These are phyloP conservation scores for Lentinula boryana DNA, from an alignment of 768 basidiomycete genomes.

Conservation along the genomic window DNA sequence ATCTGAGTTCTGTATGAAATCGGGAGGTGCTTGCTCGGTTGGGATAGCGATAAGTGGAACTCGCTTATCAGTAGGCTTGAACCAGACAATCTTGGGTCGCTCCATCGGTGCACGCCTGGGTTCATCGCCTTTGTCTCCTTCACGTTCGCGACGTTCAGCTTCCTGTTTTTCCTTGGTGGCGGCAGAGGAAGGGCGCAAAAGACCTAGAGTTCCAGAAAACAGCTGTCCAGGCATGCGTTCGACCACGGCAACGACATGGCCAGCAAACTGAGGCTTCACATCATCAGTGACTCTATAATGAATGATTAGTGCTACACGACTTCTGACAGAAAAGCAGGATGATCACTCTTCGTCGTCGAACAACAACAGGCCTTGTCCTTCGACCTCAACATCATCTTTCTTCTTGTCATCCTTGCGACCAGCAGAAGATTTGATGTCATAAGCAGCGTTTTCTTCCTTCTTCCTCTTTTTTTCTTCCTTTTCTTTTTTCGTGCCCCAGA, in stretches of 20 bases:
- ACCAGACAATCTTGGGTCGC: slow-evolving; percentile 99
- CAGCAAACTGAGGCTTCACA: slow-evolving; percentile 96
- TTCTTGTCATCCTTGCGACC: slow-evolving; percentile 97
- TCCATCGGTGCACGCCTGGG: slow-evolving; percentile 73
- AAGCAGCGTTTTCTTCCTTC: slow-evolving; percentile 98
- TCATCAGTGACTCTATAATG: slow-evolving; percentile 84
- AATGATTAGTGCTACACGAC: neutral
- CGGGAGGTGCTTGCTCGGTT: slow-evolving; percentile 94
- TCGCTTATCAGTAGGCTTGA: slow-evolving; percentile 98
- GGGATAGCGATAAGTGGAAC: slow-evolving; percentile 98
- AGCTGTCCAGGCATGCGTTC: slow-evolving; percentile 99
- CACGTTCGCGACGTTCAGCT: slow-evolving; percentile 93
- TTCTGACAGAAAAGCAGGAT: slow-evolving; percentile 4
- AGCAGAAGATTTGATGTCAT: slow-evolving; percentile 69
- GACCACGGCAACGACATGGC: slow-evolving; percentile 99
- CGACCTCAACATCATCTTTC: slow-evolving; percentile 99
- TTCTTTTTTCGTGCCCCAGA: slow-evolving; percentile 99
- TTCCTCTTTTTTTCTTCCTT: slow-evolving; percentile 99
- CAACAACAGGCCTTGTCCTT: slow-evolving; percentile 94
- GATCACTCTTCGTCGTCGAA: slow-evolving; percentile 96
- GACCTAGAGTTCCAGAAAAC: slow-evolving; percentile 94
- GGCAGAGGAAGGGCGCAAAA: slow-evolving; percentile 91
- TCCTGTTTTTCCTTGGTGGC: slow-evolving; percentile 99
- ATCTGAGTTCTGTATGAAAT: slow-evolving; percentile 94
- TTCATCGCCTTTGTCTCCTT: slow-evolving; percentile 87